These are phyloP conservation scores for Exserohilum turcica DNA, from an alignment of 2,329 filamentous ascomycete species.

Conservation along the genomic window DNA sequence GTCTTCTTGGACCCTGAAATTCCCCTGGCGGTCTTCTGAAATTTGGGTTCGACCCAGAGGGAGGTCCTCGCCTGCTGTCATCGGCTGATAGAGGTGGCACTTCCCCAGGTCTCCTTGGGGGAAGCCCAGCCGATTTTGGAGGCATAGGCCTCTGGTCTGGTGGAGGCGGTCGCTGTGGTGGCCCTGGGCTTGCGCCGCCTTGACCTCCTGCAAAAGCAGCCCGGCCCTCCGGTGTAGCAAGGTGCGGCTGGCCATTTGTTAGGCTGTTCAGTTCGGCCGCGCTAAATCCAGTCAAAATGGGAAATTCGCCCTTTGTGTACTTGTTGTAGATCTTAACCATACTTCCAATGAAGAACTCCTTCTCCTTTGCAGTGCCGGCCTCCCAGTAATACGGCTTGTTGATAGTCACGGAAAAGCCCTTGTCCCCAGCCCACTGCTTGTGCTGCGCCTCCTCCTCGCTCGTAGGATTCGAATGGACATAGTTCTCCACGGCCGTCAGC, in stretches of 20 bases:
- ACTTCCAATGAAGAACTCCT: slow-evolving; percentile 97
- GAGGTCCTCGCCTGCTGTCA: slow-evolving; percentile 23
- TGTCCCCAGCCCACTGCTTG: slow-evolving; percentile 77
- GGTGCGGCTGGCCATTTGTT: slow-evolving; percentile 56
- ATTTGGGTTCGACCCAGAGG: slow-evolving; percentile 23
- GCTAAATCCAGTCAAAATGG: slow-evolving; percentile 82
- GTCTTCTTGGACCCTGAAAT: slow-evolving; percentile 25
- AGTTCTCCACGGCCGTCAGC: slow-evolving; percentile 81
- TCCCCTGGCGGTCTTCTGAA: slow-evolving; percentile 32
- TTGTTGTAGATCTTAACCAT: slow-evolving; percentile 96
- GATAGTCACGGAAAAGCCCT: slow-evolving; percentile 85
- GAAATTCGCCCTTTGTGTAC: slow-evolving; percentile 74
- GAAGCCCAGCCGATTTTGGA: slow-evolving; percentile 30
- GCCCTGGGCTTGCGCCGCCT: slow-evolving; percentile 16
- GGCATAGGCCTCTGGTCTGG: slow-evolving; percentile 27
- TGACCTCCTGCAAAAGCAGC: slow-evolving; percentile 17
- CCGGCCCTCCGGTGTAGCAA: slow-evolving; percentile 38
- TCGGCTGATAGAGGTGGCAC: slow-evolving; percentile 16
- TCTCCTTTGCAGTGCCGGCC: slow-evolving; percentile 90
- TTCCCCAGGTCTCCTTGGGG: slow-evolving; percentile 29
- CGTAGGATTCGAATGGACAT: slow-evolving; percentile 64
- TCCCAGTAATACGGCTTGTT: slow-evolving; percentile 98
- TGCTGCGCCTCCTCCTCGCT: slow-evolving; percentile 65
- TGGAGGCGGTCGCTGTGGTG: slow-evolving; percentile 19
- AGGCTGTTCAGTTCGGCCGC: slow-evolving; percentile 77